These are phyloP conservation scores for Pseudocercospora fuligena DNA, from an alignment of 2,329 filamentous ascomycete genomes.

Conservation along the genomic window DNA sequence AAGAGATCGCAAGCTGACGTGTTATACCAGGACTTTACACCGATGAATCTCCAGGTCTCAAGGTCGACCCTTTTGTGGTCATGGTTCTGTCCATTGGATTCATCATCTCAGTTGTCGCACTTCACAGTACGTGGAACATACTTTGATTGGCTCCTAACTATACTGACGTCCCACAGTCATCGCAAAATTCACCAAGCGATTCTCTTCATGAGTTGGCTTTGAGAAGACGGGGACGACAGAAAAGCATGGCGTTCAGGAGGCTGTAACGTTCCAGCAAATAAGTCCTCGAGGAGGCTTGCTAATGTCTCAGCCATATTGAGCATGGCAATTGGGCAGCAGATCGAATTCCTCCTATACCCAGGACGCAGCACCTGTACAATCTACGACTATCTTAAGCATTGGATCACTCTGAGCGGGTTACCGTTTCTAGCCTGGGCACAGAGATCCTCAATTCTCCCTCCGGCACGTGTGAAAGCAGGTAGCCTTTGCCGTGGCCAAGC, in stretches of 20 bases:
- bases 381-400: background rate
- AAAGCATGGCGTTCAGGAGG: slow-evolving; percentile 25
- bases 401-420: background rate
- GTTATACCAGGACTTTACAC: slow-evolving; percentile 82
- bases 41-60: slow-evolving; percentile 94
- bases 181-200: slow-evolving; percentile 90
- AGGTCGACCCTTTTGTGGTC: slow-evolving; percentile 97
- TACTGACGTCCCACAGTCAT: slow-evolving; percentile 67
- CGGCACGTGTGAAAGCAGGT: slow-evolving; percentile 6
- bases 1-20: slow-evolving; percentile 27
- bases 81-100: slow-evolving; percentile 95
- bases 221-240: slow-evolving; percentile 4
- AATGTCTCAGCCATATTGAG: background rate
- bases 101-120: slow-evolving; percentile 96
- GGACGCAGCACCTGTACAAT: slow-evolving; percentile 9
- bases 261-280: slow-evolving; percentile 13
- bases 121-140: slow-evolving; percentile 78
- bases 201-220: slow-evolving; percentile 59
- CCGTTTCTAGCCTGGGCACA: background rate
- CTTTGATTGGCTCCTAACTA: background rate
- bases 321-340: background rate
- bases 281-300: slow-evolving; percentile 7
- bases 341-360: background rate
- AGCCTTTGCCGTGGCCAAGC: background rate
- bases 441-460: background rate